Evolutionary conservation across 177 flowering plant genomes (phyloP), one percentile per base, ranked within the genome.

Genomic region (Tripterygium wilfordii): DNA sequence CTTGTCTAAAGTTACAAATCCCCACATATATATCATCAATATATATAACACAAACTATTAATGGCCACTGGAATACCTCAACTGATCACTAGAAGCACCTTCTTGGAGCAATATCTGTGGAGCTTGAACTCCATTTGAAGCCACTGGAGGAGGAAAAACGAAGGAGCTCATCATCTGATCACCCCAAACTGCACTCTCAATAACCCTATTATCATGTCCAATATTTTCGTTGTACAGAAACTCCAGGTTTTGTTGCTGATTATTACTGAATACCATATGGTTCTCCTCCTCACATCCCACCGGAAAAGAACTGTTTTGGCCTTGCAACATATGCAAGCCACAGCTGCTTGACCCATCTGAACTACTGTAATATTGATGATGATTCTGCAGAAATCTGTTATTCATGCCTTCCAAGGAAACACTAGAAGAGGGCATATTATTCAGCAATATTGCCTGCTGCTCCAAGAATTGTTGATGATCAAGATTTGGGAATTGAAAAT

Each of bases 231-330:
- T 64, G 36, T 55, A 58, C 1, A 71, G 45, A 45, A 66, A 63
- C 45, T 71, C 80, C 44, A 66, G 36, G 25, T 72, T 76, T 21
- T 51, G 57, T 25, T 58, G 51, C 10, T 62, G 60, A 45, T 46
- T 22, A 12, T 45, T 14, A 17, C 1, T 32, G 26, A 18, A 16
- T 49, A 45, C 41, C 38, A 12, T 51, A 28, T 8, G 3, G 6
- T 10, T 42, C 61, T 56, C 21, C 24, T 55, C 62, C 45, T 42
- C 57, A 4, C 48, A 5, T 31, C 35, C 49, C 4, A 12, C 20
- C 12, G 47, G 40, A 33, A 43, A 43, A n/a, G n/a, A n/a, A 41
- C n/a, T 42, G 49, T 16, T 48, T 51, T 36, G 30, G 12, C 49
- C 69, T 39, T 48, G 63, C 10, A 48, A 15, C 49, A 42, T 48